Evolutionary conservation across 257 asterid genomes (phyloP), one percentile per base, ranked within the genome.

Genomic region (Perilla frutescens): DNA sequence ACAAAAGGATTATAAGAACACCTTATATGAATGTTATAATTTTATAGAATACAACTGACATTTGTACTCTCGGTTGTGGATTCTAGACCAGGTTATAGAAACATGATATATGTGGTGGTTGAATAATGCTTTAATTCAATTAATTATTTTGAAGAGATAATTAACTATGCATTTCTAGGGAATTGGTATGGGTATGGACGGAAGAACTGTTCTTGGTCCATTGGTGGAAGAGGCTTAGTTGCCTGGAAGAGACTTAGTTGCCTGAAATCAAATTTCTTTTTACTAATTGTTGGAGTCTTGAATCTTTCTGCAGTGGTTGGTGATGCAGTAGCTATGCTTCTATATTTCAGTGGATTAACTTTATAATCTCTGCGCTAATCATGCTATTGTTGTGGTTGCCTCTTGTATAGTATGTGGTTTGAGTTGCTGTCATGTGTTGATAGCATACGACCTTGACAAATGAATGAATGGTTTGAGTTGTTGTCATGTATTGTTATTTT

Each of bases 71-170:
- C 26, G 26, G 26, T 20, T 20, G 26, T 20, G 74, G 55, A 7
- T 69, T 40, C n/a, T 69, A 26, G 29, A 12, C 37, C 5, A 43
- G 53, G 74, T 26, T 69, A 40, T 41, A 55, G 64, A 57, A n/a
- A 9, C 64, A 40, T 4, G 37, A 6, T 47, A 50, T 10, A 8
- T 31, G 43, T 70, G 57, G 66, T 43, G 53, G 12, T 57, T 57
- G 12, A 55, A 45, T 61, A 1, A 7, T 31, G 1, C 4, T 47
- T 47, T 2, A 10, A 8, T 12, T 45, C n/a, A 40, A 11, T 51
- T 6, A 37, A 39, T 15, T 11, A 40, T 40, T 40, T 62, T 62
- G 7, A 34, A 5, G 3, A 70, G 31, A 56, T 32, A 11, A 8
- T 44, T 29, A 63, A 43, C 43, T 44, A 9, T 64, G 13, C 43